phyloP scores from a whole-genome alignment of 2,329 filamentous ascomycete species.

The Penicillium sp. region DNA sequence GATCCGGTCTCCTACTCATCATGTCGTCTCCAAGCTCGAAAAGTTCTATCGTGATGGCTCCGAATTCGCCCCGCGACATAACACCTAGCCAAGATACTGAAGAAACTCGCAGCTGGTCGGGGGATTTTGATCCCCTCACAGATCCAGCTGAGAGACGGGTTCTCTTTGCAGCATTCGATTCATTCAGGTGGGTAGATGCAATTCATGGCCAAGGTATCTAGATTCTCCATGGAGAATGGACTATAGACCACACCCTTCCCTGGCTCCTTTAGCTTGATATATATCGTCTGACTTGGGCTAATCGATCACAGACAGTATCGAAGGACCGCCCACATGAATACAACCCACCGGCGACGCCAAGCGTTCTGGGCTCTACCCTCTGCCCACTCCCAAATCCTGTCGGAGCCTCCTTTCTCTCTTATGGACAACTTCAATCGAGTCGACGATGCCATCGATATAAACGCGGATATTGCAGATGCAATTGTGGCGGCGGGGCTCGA shows the following conservation, averaged over 20 bases:
- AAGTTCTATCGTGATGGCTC: slow-evolving; percentile 11
- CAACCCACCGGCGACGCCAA: slow-evolving; percentile 86
- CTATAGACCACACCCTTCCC: not conserved
- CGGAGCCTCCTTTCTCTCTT: slow-evolving; percentile 79
- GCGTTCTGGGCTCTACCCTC: slow-evolving; percentile 91
- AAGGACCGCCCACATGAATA: slow-evolving; percentile 82
- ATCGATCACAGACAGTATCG: slow-evolving; percentile 73
- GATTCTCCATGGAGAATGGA: not conserved
- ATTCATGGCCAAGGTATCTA: slow-evolving; percentile 4
- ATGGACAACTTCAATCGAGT: slow-evolving; percentile 77
- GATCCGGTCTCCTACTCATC: not conserved
- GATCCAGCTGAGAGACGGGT: slow-evolving; percentile 83
- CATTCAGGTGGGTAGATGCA: slow-evolving; percentile 73
- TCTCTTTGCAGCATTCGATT: slow-evolving; percentile 82
- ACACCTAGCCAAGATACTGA: slow-evolving; percentile 23
- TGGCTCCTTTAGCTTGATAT: not conserved
- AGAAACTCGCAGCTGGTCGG: slow-evolving; percentile 56
- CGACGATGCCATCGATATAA: slow-evolving; percentile 86
- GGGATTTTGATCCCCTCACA: slow-evolving; percentile 67
- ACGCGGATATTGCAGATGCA: slow-evolving; percentile 78
- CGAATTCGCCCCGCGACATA: not conserved
- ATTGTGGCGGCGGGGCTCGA: slow-evolving; percentile 74
- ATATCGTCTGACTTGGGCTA: slow-evolving; percentile 5
- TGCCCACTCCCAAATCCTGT: slow-evolving; percentile 81
- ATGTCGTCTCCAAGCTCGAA: not conserved